These are phyloP conservation scores for Epichloe hybrida DNA, from an alignment of 2,329 filamentous ascomycete genomes.

Conservation along the genomic window DNA sequence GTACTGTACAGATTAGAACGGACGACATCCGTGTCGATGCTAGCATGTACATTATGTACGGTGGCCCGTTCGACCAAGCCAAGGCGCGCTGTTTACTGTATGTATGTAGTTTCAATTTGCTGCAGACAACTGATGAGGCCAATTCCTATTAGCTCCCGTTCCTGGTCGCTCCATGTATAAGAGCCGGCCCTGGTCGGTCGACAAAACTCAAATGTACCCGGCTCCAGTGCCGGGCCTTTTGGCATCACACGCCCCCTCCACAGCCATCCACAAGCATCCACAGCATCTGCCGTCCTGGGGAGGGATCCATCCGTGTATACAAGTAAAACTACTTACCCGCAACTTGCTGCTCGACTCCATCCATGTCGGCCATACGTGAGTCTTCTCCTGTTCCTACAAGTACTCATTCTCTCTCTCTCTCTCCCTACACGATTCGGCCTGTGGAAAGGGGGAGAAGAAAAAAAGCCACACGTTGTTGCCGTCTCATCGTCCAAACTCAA, in stretches of 20 bases:
- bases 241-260: slow-evolving; percentile 28
- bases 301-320: slow-evolving; percentile 22
- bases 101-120: slow-evolving; percentile 4
- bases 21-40: slow-evolving; percentile 5
- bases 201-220: slow-evolving; percentile 14
- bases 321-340: slow-evolving; percentile 34
- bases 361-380: slow-evolving; percentile 5
- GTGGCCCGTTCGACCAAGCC: not conserved
- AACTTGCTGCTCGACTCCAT: slow-evolving; percentile 15
- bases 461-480: slow-evolving; percentile 2
- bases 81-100: slow-evolving; percentile 1
- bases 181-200: slow-evolving; percentile 20
- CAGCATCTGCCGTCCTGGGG: slow-evolving; percentile 29
- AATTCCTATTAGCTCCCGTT: slow-evolving; percentile 20
- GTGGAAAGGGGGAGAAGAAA: slow-evolving; percentile 3
- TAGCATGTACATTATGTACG: not conserved
- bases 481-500: not conserved
- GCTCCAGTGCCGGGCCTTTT: slow-evolving; percentile 36
- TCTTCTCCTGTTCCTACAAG: slow-evolving; percentile 3
- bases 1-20: not conserved
- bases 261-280: slow-evolving; percentile 5
- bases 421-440: slow-evolving; percentile 3
- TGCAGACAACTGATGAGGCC: not conserved
- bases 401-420: not conserved
- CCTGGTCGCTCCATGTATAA: slow-evolving; percentile 21